Evolutionary conservation across 805 yeast species (phyloP), one percentile per base, ranked within the genome.

Genomic region (Metschnikowia lochheadii): DNA sequence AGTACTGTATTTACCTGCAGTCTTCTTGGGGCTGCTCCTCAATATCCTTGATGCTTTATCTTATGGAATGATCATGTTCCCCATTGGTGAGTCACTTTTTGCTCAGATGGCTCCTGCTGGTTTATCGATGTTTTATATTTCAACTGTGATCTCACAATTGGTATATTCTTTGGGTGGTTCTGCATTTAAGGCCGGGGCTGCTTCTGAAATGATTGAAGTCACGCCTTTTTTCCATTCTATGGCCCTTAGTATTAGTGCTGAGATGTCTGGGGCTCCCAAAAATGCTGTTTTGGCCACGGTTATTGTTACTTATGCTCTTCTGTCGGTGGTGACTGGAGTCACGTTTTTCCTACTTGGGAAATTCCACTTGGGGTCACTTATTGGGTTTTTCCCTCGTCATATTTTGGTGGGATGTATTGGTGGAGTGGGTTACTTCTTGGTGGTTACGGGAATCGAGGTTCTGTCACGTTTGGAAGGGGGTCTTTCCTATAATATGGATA

Each of bases 121-220:
- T 0, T 65, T 94, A 39, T 87, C 97, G 1, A 87, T 94, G 94
- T 94, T 94, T 67, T 94, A 94, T 67, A 81, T 92, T 38, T 87
- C 96, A 4, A 87, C 96, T 32, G 79, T 94, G n/a, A 79, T 92
- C 0, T 87, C 96, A 0, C 99, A 94, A 66, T 69, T 90, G 55
- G 87, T 89, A 5, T 91, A 81, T 63, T 90, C 97, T 0, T 67
- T 88, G 21, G 99, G 99, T 14, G 95, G 95, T 1, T 88, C 96
- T 14, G 87, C 88, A 7, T 92, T 94, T 71, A 82, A 82, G 54
- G 79, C 90, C 2, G 96, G 96, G n/a, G 83, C 92, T 40, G 99
- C 99, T 1, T 87, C 96, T 3, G 98, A 94, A 69, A 94, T 94
- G 99, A 94, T 94, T 57, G 99, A 94, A 66, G 89, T 94, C n/a